Base-by-base conservation (phyloP, 306 rosid genomes). In the Cyclanthera cordifolia region DNA sequence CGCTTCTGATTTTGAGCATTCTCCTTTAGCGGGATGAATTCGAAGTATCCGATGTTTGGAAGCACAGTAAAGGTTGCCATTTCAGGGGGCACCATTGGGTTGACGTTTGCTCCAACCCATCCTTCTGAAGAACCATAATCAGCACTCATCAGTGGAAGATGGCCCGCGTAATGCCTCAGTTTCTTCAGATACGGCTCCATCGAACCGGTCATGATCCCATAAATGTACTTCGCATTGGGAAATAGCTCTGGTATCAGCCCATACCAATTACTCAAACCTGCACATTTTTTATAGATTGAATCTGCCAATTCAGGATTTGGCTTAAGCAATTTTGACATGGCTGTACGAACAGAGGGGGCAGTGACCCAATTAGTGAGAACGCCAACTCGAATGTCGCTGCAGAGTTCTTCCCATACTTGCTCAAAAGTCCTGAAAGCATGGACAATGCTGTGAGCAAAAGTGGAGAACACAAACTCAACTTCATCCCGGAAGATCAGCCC, bases 81-180 rank as follows among this genome's bases (percentile, higher is more conserved):
- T 56, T 94, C 97, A 48, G 85, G 89, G 34, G 96, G 85, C 30
- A 82, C 28, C 53, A 53, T 68, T 59, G 97, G 99, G 43, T 86
- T 90, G 19, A 90, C 83, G 58, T 86, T 94, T 20, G 91, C 85
- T 20, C 85, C 99, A 43, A 94, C 66, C 99, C 97, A 90, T 27
- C 99, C 99, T 79, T 94, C 99, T 65, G 97, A 94, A 53, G 99
- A 41, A 9, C 99, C 99, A 78, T 94, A 94, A 37, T 94, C 99
- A 53, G 95, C 82, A 77, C 87, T 90, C 79, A 90, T 27, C 73
- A 94, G 72, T 19, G 96, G 99, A 71, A 89, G 37, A 47, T 82
- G 88, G 6, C 85, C 88, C 0, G 89, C 93, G 74, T 93, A 89
- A 65, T 93, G 95, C 85, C 95, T 93, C 73, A 93, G 37, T 57